Evolutionary conservation across 2,329 filamentous ascomycete species (phyloP), one percentile per base, ranked within the genome.

Genomic region (Podosphaera xanthii): DNA sequence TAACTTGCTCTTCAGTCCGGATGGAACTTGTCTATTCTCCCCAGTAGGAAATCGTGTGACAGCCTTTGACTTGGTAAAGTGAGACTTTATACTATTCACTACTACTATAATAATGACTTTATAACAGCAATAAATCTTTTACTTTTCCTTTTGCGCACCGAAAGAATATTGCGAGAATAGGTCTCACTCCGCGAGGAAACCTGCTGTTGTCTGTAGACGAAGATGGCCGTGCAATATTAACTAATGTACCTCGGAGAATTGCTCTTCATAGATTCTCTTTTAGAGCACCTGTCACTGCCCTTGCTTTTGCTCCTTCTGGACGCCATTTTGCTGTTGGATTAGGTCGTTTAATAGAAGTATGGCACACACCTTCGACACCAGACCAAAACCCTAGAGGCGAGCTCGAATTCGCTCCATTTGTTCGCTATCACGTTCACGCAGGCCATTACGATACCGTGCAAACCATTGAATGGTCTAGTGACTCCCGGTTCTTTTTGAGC

Each of bases 181-280:
- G 88, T 65, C 80, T 98, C 59, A 88, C 89, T 57, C 90, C 92
- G 58, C 82, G 83, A 69, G 92, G 91, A 67, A 96, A 96, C 71
- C 80, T 98, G 56, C 79, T 98, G 30, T 83, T 98, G 63, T 87
- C 91, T 6, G 78, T 98, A 64, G 94, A 98, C 74, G 86, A 96
- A 72, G 87, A 94, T 76, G 92, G 92, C 61, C 85, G 86, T 67
- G 89, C 91, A 38, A 94, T 98, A 59, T 76, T 98, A 63, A 95
- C 90, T 59, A 94, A 96, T 68, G 82, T 97, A 44, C 82, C 81
- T 35, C 84, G 91, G 62, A 82, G 89, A 63, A 85, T 96, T 64
- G 80, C 85, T 4, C 82, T 98, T 58, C 94, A 97, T 69, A 84
- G 96, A 71, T 96, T 98, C 71, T 90, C 91, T n/a, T 94, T 98